phyloP scores from a whole-genome alignment of 2,329 filamentous ascomycete genomes.

The Diaporthe batatas region DNA sequence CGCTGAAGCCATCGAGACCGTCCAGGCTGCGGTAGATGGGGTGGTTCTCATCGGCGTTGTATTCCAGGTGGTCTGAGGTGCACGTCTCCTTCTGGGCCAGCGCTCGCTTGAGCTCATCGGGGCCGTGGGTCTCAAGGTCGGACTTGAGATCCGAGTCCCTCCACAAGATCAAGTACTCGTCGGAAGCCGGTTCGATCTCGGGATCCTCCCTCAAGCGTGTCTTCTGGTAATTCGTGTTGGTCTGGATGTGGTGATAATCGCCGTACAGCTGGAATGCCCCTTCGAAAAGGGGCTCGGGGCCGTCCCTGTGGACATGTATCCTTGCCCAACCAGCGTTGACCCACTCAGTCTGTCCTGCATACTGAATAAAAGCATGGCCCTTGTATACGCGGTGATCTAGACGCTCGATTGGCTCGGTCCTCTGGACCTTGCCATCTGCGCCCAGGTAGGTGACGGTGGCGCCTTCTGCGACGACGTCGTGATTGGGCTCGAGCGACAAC shows the following conservation, averaged over 20 bases:
- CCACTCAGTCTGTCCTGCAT: slow-evolving; percentile 74
- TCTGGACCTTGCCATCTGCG: slow-evolving; percentile 76
- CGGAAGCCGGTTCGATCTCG: slow-evolving; percentile 64
- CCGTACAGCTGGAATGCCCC: slow-evolving; percentile 86
- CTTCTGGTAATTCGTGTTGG: slow-evolving; percentile 78
- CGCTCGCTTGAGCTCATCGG: slow-evolving; percentile 75
- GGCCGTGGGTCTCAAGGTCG: slow-evolving; percentile 52
- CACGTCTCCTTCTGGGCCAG: slow-evolving; percentile 67
- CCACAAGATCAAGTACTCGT: slow-evolving; percentile 91
- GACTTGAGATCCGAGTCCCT: slow-evolving; percentile 85
- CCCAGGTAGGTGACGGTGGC: slow-evolving; percentile 81
- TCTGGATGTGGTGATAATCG: slow-evolving; percentile 89
- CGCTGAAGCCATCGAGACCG: slow-evolving; percentile 48
- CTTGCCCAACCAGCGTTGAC: slow-evolving; percentile 88
- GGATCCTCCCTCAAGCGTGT: slow-evolving; percentile 82
- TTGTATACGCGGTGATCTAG: slow-evolving; percentile 85
- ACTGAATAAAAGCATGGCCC: slow-evolving; percentile 80
- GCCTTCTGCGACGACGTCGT: slow-evolving; percentile 85
- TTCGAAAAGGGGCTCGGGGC: slow-evolving; percentile 84
- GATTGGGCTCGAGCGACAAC: slow-evolving; percentile 87
- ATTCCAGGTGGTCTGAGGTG: slow-evolving; percentile 79
- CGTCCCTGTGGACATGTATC: slow-evolving; percentile 83
- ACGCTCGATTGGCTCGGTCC: slow-evolving; percentile 78
- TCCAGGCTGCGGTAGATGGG: slow-evolving; percentile 71
- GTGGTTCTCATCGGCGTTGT: slow-evolving; percentile 82